phyloP scores from a whole-genome alignment of 2,329 filamentous ascomycete species.

The Aspergillus pseudoviridinutans region DNA sequence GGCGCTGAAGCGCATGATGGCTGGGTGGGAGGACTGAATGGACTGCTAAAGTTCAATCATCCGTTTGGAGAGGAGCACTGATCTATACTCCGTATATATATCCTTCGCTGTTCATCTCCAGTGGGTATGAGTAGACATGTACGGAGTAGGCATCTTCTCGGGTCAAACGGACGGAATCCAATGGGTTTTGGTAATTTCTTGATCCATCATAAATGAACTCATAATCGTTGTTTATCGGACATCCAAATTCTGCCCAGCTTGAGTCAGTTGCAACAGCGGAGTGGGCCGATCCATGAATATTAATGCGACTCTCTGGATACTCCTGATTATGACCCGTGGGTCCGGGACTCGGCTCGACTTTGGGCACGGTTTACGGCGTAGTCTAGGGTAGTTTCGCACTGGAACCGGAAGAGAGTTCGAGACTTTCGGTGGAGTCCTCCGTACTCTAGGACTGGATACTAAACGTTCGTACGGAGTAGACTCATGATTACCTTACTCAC shows the following conservation, averaged over 20 bases:
- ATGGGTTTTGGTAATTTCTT: not conserved
- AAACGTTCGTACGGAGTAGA: too few relatives aligned
- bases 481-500: too few relatives aligned
- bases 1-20: slow-evolving; percentile 68
- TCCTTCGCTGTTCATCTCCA: not conserved
- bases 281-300: not conserved
- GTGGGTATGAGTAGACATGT: not conserved
- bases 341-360: too few relatives aligned
- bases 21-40: slow-evolving; percentile 94
- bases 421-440: not conserved
- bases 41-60: slow-evolving; percentile 93
- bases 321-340: too few relatives aligned
- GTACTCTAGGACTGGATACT: too few relatives aligned
- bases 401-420: not conserved
- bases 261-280: not conserved
- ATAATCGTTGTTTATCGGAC: not conserved
- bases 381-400: not conserved
- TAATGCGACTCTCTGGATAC: not conserved
- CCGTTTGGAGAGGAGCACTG: slow-evolving; percentile 70
- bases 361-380: too few relatives aligned
- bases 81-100: not conserved
- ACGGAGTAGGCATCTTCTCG: not conserved
- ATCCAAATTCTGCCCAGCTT: too few relatives aligned
- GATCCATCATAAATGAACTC: too few relatives aligned
- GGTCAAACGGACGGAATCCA: not conserved